These are phyloP conservation scores for Lichtheimia ramosa DNA, from an alignment of 371 early-diverging fungal species.

Conservation along the genomic window DNA sequence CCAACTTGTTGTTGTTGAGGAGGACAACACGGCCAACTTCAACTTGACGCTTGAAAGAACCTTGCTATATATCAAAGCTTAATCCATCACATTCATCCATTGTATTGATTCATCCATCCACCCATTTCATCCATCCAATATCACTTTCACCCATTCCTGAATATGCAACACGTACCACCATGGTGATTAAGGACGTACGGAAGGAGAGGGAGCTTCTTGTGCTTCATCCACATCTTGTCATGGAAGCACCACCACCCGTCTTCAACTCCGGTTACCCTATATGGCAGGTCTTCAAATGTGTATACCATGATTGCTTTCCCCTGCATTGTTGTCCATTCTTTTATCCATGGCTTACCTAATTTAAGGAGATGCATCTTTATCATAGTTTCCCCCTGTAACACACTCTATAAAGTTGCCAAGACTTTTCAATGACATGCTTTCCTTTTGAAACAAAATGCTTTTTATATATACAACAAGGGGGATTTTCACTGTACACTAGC, in stretches of 20 bases:
- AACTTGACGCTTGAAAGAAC: conserved; percentile 88
- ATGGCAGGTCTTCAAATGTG: too few relatives aligned
- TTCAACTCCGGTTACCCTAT: too few relatives aligned
- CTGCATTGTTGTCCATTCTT: too few relatives aligned
- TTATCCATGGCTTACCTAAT: too few relatives aligned
- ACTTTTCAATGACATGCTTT: too few relatives aligned
- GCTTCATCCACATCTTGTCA: too few relatives aligned
- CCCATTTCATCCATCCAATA: background rate
- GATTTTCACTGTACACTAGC: background rate
- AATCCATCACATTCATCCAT: conserved; percentile 10
- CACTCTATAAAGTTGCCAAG: too few relatives aligned
- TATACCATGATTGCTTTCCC: too few relatives aligned
- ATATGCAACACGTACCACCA: conserved; percentile 9
- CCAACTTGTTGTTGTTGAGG: conserved; percentile 95
- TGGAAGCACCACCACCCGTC: too few relatives aligned
- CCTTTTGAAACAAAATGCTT: too few relatives aligned
- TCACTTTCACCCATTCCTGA: background rate
- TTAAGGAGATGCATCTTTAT: too few relatives aligned
- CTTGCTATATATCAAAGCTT: conserved; percentile 32
- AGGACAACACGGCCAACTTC: conserved; percentile 98
- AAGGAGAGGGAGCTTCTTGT: background rate
- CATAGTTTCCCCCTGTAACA: too few relatives aligned
- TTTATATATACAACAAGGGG: background rate
- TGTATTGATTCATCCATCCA: conserved; percentile 6
- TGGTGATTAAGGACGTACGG: conserved; percentile 7